Conservation (phyloP, 352 stramenopile genomes). For the Aphanomyces astaci region DNA sequence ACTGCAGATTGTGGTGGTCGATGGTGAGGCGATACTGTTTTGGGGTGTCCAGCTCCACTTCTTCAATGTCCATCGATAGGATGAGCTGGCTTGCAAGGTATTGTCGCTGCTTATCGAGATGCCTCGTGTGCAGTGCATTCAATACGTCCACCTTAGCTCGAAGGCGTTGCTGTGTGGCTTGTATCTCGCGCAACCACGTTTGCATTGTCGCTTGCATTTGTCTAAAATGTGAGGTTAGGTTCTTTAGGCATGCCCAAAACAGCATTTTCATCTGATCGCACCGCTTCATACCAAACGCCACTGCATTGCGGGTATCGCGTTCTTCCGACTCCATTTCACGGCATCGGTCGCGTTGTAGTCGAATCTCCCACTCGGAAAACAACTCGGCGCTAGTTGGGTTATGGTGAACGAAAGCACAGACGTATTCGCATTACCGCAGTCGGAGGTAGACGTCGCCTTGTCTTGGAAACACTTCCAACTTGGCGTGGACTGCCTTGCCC, state of each 20-base stretch:
- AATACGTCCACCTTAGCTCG: background rate
- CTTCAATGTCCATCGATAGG: background rate
- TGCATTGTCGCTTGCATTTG: background rate
- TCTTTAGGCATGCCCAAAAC: too few species aligned
- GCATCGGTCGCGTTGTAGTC: background rate
- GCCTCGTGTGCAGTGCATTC: background rate
- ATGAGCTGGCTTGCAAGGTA: slow-evolving; percentile 11
- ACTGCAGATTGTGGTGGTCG: background rate
- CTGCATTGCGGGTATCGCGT: background rate
- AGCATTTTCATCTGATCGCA: too few species aligned
- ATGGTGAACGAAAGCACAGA: too few species aligned
- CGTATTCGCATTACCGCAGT: background rate
- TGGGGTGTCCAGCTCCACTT: background rate
- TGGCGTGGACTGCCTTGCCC: background rate
- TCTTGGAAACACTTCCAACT: slow-evolving; percentile 1
- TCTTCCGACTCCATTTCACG: slow-evolving; percentile 12
- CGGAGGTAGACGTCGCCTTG: background rate
- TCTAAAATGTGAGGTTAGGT: too few species aligned
- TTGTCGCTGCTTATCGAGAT: background rate
- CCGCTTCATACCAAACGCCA: background rate
- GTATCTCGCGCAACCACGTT: background rate
- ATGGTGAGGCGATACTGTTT: background rate
- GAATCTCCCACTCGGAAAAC: slow-evolving; percentile 14
- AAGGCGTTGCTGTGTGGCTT: background rate
- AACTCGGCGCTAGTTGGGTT: background rate